These are phyloP conservation scores for Naganishia vishniacii DNA, from an alignment of 768 basidiomycete species.

Conservation along the genomic window DNA sequence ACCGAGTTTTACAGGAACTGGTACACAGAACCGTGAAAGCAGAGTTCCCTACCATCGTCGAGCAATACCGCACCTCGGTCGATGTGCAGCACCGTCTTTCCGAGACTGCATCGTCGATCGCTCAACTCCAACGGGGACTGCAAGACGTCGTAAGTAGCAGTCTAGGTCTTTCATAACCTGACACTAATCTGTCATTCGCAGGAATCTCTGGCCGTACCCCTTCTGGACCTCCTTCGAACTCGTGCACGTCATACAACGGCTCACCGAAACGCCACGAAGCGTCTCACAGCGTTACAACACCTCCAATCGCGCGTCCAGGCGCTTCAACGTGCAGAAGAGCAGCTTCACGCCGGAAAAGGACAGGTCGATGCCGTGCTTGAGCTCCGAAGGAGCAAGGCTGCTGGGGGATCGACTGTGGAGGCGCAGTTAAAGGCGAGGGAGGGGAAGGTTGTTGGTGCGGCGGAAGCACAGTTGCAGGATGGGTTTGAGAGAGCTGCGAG, in stretches of 20 bases:
- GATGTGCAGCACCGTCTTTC: not conserved
- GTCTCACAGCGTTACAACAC: not conserved
- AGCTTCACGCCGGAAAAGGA: not conserved
- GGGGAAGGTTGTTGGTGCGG: not conserved
- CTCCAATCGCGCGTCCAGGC: not conserved
- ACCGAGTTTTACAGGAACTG: not conserved
- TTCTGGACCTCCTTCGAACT: not conserved
- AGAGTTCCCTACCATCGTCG: not conserved
- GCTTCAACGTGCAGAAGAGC: not conserved
- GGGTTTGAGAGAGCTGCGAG: not conserved
- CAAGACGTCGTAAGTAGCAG: not conserved
- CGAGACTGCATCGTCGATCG: not conserved
- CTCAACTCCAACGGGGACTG: not conserved
- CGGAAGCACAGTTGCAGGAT: constrained; percentile 1
- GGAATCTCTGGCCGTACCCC: not conserved
- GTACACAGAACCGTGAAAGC: not conserved
- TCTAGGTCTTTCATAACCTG: not conserved
- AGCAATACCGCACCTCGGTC: not conserved
- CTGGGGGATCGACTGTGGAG: not conserved
- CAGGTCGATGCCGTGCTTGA: not conserved
- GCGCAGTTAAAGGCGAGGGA: not conserved
- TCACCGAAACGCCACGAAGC: not conserved
- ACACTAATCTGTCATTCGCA: not conserved
- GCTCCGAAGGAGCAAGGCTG: not conserved
- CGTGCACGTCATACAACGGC: not conserved